These are phyloP conservation scores for Mrakia blollopis DNA, from an alignment of 768 basidiomycete species.

Conservation along the genomic window DNA sequence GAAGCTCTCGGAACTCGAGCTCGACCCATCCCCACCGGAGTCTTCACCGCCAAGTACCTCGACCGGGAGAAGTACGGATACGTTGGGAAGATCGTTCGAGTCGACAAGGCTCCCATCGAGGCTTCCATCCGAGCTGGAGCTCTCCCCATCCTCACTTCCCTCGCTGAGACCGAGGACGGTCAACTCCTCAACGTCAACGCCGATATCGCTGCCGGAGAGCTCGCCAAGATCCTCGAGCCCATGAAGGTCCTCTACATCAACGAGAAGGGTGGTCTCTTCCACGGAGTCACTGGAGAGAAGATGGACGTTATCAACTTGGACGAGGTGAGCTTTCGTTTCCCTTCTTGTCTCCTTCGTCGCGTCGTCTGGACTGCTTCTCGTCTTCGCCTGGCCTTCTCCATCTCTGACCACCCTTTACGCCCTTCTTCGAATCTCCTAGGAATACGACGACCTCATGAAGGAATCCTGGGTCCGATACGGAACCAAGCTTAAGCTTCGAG, in stretches of 20 bases:
- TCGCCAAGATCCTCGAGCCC: constrained; percentile 95
- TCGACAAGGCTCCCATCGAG: constrained; percentile 95
- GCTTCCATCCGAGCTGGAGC: constrained; percentile 94
- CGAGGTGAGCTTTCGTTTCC: constrained; percentile 55
- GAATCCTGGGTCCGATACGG: constrained; percentile 99
- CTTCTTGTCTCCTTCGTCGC: too few species aligned
- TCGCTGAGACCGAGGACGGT: constrained; percentile 92
- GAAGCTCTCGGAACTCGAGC: constrained; percentile 94
- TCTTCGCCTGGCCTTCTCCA: background rate
- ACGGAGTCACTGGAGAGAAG: constrained; percentile 95
- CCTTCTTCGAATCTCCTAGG: constrained; percentile 49
- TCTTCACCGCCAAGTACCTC: constrained; percentile 95
- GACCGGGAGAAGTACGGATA: constrained; percentile 91
- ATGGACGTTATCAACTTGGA: constrained; percentile 94
- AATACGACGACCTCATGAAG: constrained; percentile 94
- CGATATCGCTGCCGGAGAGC: constrained; percentile 94
- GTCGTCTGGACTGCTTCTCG: too few species aligned
- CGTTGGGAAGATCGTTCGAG: constrained; percentile 88
- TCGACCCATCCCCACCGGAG: constrained; percentile 93
- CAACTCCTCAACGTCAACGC: constrained; percentile 99
- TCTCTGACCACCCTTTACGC: background rate
- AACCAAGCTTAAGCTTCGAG: constrained; percentile 96
- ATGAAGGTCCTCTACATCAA: constrained; percentile 98
- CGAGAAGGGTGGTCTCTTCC: constrained; percentile 96
- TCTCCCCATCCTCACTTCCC: constrained; percentile 86